Conservation (phyloP, 768 basidiomycete genomes). For the Pleurotus cornucopiae region DNA sequence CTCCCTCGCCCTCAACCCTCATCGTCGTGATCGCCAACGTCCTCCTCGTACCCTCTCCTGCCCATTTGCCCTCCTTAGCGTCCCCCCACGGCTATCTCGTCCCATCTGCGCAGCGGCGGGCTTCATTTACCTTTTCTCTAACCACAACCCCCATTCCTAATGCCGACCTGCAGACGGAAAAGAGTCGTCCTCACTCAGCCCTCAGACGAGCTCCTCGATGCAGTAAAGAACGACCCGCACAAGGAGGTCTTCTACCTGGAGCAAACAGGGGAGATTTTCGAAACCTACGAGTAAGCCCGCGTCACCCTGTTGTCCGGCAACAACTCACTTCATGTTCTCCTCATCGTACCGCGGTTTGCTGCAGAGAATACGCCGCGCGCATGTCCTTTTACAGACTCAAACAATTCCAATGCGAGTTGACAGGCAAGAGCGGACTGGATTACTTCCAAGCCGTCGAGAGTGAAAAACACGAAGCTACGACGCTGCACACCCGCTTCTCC, state of each 20-base stretch:
- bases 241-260: conserved; percentile 87
- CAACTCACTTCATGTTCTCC: conserved; percentile 17
- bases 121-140: conserved; percentile 14
- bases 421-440: conserved; percentile 88
- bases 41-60: conserved; percentile 29
- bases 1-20: conserved; percentile 32
- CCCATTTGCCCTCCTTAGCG: conserved; percentile 15
- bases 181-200: conserved; percentile 86
- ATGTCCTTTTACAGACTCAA: conserved; percentile 94
- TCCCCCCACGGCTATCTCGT: conserved; percentile 13
- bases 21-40: conserved; percentile 25
- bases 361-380: conserved; percentile 77
- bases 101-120: conserved; percentile 10
- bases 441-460: conserved; percentile 94
- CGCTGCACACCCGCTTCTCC: conserved; percentile 88
- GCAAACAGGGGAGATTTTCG: conserved; percentile 96
- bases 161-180: conserved; percentile 89
- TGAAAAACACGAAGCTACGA: conserved; percentile 84
- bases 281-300: conserved; percentile 84
- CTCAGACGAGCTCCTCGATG: conserved; percentile 63
- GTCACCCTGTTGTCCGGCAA: conserved; percentile 11
- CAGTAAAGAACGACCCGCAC: conserved; percentile 58
- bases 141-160: conserved; percentile 27
- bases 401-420: conserved; percentile 96
- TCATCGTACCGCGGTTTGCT: conserved; percentile 16